These are phyloP conservation scores for Hsuehochloa calcarea DNA, from an alignment of 176 grass and related monocot genomes.

Conservation along the genomic window DNA sequence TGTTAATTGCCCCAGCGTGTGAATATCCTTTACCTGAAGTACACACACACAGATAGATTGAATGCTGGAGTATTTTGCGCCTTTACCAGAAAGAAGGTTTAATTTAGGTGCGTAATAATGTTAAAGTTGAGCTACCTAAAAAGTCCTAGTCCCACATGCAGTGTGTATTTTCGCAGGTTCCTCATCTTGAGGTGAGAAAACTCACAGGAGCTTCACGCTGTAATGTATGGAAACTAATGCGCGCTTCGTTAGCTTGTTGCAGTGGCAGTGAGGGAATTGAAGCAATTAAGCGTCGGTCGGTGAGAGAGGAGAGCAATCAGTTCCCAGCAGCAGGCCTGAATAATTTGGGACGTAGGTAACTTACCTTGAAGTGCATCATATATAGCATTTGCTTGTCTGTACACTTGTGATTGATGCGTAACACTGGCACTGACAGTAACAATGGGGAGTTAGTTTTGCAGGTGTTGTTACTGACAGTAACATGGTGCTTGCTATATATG, in stretches of 20 bases:
- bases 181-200: not conserved
- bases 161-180: too few species aligned
- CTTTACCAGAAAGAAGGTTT: not conserved
- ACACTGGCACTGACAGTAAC: not conserved
- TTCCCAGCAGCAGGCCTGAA: not conserved
- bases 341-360: not conserved
- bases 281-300: conserved; percentile 16
- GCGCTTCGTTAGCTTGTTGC: conserved; percentile 34
- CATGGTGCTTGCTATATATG: too few species aligned
- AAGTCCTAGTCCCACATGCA: not conserved
- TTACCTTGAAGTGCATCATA: not conserved
- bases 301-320: not conserved
- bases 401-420: not conserved
- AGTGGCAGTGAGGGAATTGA: conserved; percentile 44
- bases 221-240: too few species aligned
- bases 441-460: too few species aligned
- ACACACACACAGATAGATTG: too few species aligned
- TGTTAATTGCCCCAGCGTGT: not conserved
- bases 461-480: too few species aligned
- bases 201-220: not conserved
- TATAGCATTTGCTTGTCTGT: not conserved
- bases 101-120: not conserved
- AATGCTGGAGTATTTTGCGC: too few species aligned
- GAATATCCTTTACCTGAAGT: not conserved
- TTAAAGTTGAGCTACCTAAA: not conserved